phyloP scores from a whole-genome alignment of 1,284 basidiomycete species.

The Boletus mariae region DNA sequence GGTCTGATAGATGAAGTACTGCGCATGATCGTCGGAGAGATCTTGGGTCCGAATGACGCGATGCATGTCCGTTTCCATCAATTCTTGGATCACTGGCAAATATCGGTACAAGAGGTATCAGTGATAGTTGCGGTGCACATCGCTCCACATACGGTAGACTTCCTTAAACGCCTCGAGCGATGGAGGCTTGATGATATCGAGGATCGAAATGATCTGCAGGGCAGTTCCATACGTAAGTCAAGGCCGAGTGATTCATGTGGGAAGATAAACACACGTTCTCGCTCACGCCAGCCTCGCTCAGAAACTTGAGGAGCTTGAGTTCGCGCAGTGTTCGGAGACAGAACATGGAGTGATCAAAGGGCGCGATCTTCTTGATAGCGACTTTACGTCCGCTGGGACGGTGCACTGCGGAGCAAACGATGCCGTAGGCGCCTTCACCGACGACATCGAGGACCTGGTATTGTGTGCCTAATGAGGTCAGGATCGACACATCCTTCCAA shows the following conservation, averaged over 20 bases:
- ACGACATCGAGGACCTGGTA: slow-evolving; percentile 91
- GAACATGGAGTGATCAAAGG: slow-evolving; percentile 92
- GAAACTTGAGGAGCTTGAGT: slow-evolving; percentile 86
- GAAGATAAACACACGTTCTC: slow-evolving; percentile 69
- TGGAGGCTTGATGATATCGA: slow-evolving; percentile 91
- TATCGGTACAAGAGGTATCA: slow-evolving; percentile 8
- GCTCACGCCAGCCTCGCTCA: slow-evolving; percentile 87
- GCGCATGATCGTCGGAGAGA: slow-evolving; percentile 76
- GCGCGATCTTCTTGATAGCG: slow-evolving; percentile 89
- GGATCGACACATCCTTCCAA: background rate
- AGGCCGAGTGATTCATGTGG: background rate
- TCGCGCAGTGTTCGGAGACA: slow-evolving; percentile 83
- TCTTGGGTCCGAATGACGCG: slow-evolving; percentile 77
- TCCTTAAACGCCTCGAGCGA: slow-evolving; percentile 92
- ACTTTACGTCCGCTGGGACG: slow-evolving; percentile 77
- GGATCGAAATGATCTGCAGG: slow-evolving; percentile 85
- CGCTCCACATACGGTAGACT: slow-evolving; percentile 63
- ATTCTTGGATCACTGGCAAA: slow-evolving; percentile 64
- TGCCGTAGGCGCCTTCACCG: slow-evolving; percentile 84
- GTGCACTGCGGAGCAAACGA: slow-evolving; percentile 87
- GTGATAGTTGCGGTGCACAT: background rate
- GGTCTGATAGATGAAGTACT: slow-evolving; percentile 83
- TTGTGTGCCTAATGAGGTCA: slow-evolving; percentile 54
- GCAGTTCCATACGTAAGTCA: background rate
- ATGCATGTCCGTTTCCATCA: slow-evolving; percentile 75